Base-by-base conservation (phyloP, 352 stramenopile species). In the Phytophthora ramorum region DNA sequence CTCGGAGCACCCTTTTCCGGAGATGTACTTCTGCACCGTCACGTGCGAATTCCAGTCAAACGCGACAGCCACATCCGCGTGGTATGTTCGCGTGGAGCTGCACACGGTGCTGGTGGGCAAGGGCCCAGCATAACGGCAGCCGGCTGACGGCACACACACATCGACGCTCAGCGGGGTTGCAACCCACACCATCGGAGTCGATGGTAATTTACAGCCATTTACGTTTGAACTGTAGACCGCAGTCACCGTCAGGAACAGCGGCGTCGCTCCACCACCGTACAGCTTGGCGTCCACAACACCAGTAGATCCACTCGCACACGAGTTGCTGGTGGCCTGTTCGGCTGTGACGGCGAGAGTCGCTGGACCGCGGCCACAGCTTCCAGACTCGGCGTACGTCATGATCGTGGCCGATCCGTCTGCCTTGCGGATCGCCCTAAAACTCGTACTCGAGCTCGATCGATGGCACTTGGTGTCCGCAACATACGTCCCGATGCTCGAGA, bases 391-490 rank as follows among this genome's bases (percentile, higher is more conserved):
- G 17, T 63, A 63, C 20, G 32, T 48, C 55, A 54, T 52, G 45
- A 63, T 26, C 13, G 34, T 55, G 26, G 55, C 44, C 6, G 55
- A 63, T 19, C 55, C 55, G 45, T 63, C 55, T 12, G 16, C 34
- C 20, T 54, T 48, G 20, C 44, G 44, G 48, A 46, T 55, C 32
- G 55, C 41, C 40, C 32, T 17, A 13, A 55, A 54, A 20, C 44
- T 54, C 20, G 43, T 41, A 20, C 14, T 54, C 24, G 44, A 16
- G 32, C 44, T 37, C 9, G 44, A 37, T 38, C 44, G 55, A 52
- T 63, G 55, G 22, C 55, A 63, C 41, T 63, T 63, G 16, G 32
- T 55, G 32, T 63, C 55, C 5, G 55, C 55, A 28, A 63, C 19
- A 19, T 55, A 63, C 0, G 30, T 55, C 14, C 30, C 20, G 20